Conservation (phyloP, 305 asterid genomes). For the Fraxinus dipetala region DNA sequence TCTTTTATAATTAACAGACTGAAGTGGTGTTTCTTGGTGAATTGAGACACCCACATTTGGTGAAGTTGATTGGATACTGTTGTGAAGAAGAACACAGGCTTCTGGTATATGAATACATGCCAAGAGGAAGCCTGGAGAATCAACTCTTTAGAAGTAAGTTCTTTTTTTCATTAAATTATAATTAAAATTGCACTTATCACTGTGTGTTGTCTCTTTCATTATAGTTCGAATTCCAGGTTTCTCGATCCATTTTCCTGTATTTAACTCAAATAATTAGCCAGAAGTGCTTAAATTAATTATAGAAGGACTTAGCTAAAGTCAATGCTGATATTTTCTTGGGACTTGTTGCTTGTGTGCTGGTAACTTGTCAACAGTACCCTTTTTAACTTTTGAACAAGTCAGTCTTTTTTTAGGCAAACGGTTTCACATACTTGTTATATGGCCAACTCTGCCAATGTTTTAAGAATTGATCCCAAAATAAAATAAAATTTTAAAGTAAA, state of each 20-base stretch:
- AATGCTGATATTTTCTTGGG: neutral
- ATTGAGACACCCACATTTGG: constrained; percentile 6
- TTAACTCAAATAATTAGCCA: neutral
- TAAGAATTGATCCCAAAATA: neutral
- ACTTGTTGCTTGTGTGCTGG: neutral
- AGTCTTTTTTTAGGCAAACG: neutral
- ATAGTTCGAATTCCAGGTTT: neutral
- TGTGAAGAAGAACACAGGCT: constrained; percentile 15
- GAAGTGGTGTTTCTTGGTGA: constrained; percentile 9
- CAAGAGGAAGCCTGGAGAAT: constrained; percentile 12
- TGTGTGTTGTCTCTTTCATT: neutral
- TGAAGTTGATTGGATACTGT: constrained; percentile 12
- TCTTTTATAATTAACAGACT: neutral
- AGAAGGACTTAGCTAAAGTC: neutral
- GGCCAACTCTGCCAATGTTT: neutral
- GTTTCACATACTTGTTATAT: neutral
- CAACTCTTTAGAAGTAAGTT: constrained; percentile 16
- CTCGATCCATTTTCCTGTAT: neutral
- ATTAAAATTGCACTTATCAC: neutral
- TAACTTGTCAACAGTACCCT: neutral
- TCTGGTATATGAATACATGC: constrained; percentile 13
- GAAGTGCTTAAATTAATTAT: neutral
- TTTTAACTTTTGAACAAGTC: neutral
- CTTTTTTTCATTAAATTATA: neutral
- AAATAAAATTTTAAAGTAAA: neutral